phyloP scores from a whole-genome alignment of 768 basidiomycete genomes.

The Mycena rebaudengoi region DNA sequence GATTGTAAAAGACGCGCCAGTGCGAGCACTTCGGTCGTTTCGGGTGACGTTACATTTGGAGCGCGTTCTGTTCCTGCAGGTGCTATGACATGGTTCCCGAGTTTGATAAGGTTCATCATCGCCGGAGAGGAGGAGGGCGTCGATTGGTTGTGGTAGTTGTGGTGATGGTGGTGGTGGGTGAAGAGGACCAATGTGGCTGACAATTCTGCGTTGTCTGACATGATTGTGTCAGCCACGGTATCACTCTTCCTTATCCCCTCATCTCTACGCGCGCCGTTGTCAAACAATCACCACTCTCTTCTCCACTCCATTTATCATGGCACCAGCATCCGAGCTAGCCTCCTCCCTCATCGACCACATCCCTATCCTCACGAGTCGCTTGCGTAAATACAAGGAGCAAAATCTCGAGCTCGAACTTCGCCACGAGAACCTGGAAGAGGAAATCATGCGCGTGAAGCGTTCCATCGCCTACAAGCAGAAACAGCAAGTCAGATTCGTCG shows the following conservation, averaged over 20 bases:
- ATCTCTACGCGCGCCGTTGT: background rate
- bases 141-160: background rate
- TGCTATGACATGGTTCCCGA: constrained; percentile 19
- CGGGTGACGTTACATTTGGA: background rate
- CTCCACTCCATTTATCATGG: background rate
- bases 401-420: constrained; percentile 17
- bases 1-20: constrained; percentile 10
- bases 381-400: constrained; percentile 22
- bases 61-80: constrained; percentile 6
- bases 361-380: background rate
- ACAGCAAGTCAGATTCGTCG: constrained; percentile 13
- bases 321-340: constrained; percentile 1
- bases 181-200: constrained; percentile 15
- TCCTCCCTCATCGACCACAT: background rate
- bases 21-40: background rate
- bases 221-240: constrained; percentile 13
- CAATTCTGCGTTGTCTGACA: background rate
- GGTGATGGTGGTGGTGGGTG: constrained; percentile 7
- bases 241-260: background rate
- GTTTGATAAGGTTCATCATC: constrained; percentile 20
- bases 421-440: constrained; percentile 7
- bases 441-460: constrained; percentile 10
- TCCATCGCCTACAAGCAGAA: constrained; percentile 13
- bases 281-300: background rate
- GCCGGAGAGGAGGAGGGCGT: background rate